Evolutionary conservation across 495 filamentous ascomycete species (phyloP), one percentile per base, ranked within the genome.

Genomic region (Pseudoneurospora amorphoporcata): DNA sequence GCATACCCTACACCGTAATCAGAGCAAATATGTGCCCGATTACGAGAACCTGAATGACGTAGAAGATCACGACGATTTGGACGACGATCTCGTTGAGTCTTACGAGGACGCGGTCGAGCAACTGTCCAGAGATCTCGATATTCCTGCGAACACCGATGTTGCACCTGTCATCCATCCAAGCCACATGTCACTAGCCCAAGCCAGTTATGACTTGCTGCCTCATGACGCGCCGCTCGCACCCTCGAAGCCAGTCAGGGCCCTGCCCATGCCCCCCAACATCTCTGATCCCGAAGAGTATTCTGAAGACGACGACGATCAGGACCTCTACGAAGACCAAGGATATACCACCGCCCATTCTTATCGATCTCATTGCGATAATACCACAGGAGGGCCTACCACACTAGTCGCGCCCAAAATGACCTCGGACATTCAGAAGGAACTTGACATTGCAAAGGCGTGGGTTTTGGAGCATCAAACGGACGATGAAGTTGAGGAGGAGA

Each of bases 281-380:
- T 84, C 86, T 2, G 92, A 92, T 71, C 82, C 86, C 4, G 91
- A 93, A 75, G 90, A 93, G 75, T 92, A 89, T 77, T 92, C 89
- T 88, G 91, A 92, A 32, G 90, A 92, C 39, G 90, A 91, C 17
- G 91, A 94, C 8, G 88, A 90, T 9, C 90, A 92, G 41, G 91
- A 92, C 71, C 89, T 90, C 75, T 92, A 92, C 72, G 91, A 92
- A n/a, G 92, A 93, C 10, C 91, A 93, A 77, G 93, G 90, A 3
- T 95, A 93, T 77, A 89, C 89, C 29, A 94, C 92, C 1, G 90
- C 91, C 4, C 89, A 92, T 68, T 93, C 92, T 8, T 88, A 88
- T 75, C 86, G 84, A 37, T 92, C 91, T 17, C 88, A 89, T n/a
- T 87, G 90, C 10, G 93, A 95, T 72, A 93, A 94, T 78, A 95